Base-by-base conservation (phyloP, 169 alveolate species). In the Plasmodium coatneyi region DNA sequence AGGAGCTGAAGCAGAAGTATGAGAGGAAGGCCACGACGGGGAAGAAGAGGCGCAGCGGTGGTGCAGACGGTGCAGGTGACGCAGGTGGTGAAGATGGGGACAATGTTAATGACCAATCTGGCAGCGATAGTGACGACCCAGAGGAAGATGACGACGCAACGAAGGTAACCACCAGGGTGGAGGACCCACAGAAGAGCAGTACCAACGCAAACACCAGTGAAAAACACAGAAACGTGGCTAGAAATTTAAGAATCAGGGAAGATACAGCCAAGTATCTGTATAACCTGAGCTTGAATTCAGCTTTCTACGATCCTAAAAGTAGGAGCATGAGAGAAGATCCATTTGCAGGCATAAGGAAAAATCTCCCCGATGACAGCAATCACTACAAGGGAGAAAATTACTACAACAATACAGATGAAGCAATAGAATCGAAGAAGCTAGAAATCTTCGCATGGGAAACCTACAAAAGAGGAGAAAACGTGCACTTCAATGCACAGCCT, bases 251-350 rank as follows among this genome's bases (percentile, higher is more conserved):
- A 76, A 98, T 98, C 34, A 96, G 99, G 60, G 99, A 98, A 87
- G 99, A 99, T 92, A 98, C 99, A 66, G 99, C 99, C 19, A 98
- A 98, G 94, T 99, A 99, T 94, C 95, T 99, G 7, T 95, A 97
- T 76, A 98, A 99, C 93, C 84, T 99, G 82, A 99, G 98, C 94
- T 96, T 97, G 34, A 97, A 98, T 91, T 98, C 99, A 14, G 99
- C 99, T 36, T 97, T 86, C 92, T 99, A 99, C 96, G 99, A 98
- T 93, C 99, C 99, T 32, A 99, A 99, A 92, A 97, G 99, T 30
- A 96, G 99, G 81, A 96, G 99, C 39, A 97, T 99, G 99, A 96
- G 99, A 60, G 99, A 97, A 78, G 98, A 98, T 86, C 99, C 99
- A 22, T 86, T 97, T 32, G 76, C 94, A 36, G 96, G 96, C 46